Conservation (phyloP, 331 rosid species). For the Acacia concinna region DNA sequence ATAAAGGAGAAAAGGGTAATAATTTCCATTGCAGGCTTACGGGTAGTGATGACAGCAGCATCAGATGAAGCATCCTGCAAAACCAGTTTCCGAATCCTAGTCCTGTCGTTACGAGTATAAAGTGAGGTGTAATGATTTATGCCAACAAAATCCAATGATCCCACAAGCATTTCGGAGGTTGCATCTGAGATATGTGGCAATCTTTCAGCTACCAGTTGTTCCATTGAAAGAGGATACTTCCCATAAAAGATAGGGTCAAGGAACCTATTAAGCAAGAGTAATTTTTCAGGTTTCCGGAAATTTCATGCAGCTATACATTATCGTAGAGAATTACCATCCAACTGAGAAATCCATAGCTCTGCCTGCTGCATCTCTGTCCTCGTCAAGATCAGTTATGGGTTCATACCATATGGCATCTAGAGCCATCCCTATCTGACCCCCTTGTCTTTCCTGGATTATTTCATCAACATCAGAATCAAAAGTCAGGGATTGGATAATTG, state of each 20-base stretch:
- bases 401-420: constrained; percentile 83
- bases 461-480: background rate
- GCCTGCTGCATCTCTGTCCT: constrained; percentile 77
- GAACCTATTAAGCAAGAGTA: constrained; percentile 52
- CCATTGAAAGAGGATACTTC: constrained; percentile 78
- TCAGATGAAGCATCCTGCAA: constrained; percentile 74
- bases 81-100: constrained; percentile 56
- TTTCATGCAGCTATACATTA: background rate
- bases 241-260: constrained; percentile 87
- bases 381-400: constrained; percentile 72
- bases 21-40: constrained; percentile 46
- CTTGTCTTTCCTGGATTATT: constrained; percentile 66
- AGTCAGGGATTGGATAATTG: background rate
- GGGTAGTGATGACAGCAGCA: constrained; percentile 72
- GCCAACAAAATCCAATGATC: constrained; percentile 82
- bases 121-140: constrained; percentile 83
- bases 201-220: constrained; percentile 61
- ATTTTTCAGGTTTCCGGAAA: background rate
- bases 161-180: constrained; percentile 49
- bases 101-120: constrained; percentile 80
- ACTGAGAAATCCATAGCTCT: constrained; percentile 80
- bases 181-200: constrained; percentile 64
- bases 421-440: constrained; percentile 83
- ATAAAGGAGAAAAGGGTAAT: background rate
- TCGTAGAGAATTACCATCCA: constrained; percentile 67